Evolutionary conservation across 2,329 filamentous ascomycete species (phyloP).

Genomic region (Leptoxyphium fumago): DNA sequence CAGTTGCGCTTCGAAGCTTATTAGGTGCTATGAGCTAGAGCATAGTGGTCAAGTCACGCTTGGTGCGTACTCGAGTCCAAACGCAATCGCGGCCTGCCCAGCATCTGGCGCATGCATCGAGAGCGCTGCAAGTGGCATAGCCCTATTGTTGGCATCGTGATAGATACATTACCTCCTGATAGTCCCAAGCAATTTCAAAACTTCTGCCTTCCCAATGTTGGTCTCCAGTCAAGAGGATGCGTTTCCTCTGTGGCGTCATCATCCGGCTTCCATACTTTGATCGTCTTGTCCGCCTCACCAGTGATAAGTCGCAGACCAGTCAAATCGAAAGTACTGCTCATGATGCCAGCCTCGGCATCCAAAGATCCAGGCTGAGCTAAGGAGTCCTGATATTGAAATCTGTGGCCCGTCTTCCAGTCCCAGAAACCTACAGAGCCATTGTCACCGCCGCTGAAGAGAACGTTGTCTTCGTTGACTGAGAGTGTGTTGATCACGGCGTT

Average conservation of each 20-base stretch:
- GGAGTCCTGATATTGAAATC: constrained; percentile 80
- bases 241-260: constrained; percentile 80
- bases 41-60: too few species aligned
- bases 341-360: constrained; percentile 86
- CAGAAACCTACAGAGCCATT: constrained; percentile 96
- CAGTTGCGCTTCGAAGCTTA: too few species aligned
- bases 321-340: constrained; percentile 83
- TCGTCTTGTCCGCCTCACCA: constrained; percentile 94
- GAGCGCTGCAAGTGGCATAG: too few species aligned
- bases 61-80: too few species aligned
- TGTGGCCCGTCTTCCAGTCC: constrained; percentile 95
- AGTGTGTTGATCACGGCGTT: constrained; percentile 94
- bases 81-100: too few species aligned
- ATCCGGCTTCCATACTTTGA: constrained; percentile 90
- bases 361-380: constrained; percentile 87
- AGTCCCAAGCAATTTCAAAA: constrained; percentile 22
- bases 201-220: constrained; percentile 61
- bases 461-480: constrained; percentile 85
- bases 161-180: too few species aligned
- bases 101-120: too few species aligned
- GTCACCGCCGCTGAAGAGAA: constrained; percentile 86
- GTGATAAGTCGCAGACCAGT: constrained; percentile 82
- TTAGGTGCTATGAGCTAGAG: too few species aligned
- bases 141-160: too few species aligned
- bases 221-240: constrained; percentile 86